Percentiles rank a stretch among this genome's conserved stretches.
Evolutionary conservation across 306 rosid genomes (phyloP).

Genomic region (Carpinus viminea): DNA sequence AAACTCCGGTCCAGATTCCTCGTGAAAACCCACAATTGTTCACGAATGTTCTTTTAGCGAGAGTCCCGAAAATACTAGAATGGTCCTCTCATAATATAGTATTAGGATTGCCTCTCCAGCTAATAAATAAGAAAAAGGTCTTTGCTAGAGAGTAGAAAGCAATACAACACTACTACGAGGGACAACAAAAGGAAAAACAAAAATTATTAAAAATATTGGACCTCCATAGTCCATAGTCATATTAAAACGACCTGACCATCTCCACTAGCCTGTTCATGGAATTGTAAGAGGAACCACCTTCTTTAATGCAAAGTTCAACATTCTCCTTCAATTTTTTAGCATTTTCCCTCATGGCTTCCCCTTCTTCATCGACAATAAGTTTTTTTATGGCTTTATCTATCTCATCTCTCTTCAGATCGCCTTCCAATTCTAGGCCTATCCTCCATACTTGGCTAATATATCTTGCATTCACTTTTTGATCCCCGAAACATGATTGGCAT

Average conservation of each 20-base stretch:
- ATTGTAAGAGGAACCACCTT: neutral
- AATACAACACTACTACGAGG: no score
- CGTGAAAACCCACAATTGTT: no score
- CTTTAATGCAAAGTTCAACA: neutral
- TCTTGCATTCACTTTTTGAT: constrained; percentile 43
- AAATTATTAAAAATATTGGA: no score
- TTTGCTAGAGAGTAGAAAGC: no score
- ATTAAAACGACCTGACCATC: neutral
- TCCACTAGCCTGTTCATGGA: neutral
- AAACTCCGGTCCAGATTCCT: no score
- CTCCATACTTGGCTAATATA: constrained; percentile 40
- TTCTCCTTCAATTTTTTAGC: neutral
- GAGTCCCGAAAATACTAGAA: no score
- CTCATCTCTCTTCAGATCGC: neutral
- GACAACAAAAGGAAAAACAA: no score
- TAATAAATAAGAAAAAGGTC: no score
- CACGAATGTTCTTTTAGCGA: no score
- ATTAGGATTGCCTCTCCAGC: no score
- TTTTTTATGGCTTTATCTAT: neutral
- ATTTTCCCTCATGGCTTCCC: neutral
- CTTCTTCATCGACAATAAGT: constrained; percentile 1
- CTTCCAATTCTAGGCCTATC: constrained; percentile 24
- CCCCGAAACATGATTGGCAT: constrained; percentile 46
- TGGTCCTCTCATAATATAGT: no score
- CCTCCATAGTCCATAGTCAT: no score